phyloP scores from a whole-genome alignment of 1,284 basidiomycete genomes.

The Chiua sp. region DNA sequence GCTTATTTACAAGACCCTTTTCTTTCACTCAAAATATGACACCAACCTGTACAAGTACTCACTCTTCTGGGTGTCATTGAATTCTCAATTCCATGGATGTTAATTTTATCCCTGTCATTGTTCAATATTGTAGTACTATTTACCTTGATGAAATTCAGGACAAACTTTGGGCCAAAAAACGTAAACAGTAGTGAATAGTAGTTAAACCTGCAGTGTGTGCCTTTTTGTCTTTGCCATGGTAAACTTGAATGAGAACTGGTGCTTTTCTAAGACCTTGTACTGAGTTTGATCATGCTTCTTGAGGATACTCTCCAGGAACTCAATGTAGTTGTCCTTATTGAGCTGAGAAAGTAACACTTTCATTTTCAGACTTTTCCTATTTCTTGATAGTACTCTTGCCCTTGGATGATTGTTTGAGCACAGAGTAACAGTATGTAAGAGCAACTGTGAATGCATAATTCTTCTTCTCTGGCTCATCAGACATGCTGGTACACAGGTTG shows the following conservation, averaged over 20 bases:
- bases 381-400: not conserved
- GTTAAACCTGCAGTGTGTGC: too few relatives aligned
- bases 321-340: constrained; percentile 1
- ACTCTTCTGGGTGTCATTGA: not conserved
- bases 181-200: too few relatives aligned
- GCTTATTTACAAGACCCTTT: constrained; percentile 2
- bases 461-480: too few relatives aligned
- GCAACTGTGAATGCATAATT: not conserved
- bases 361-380: constrained; percentile 4
- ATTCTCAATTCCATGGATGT: not conserved
- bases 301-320: constrained; percentile 9
- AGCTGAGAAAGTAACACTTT: constrained; percentile 3
- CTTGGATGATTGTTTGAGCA: constrained; percentile 1
- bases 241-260: too few relatives aligned
- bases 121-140: not conserved
- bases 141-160: constrained; percentile 1
- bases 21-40: constrained; percentile 1
- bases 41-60: not conserved
- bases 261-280: constrained; percentile 2
- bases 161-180: not conserved
- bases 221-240: too few relatives aligned
- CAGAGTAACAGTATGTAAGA: constrained; percentile 6
- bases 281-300: constrained; percentile 9
- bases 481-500: too few relatives aligned
- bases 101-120: not conserved